phyloP scores from a whole-genome alignment of 805 yeast genomes.

The Candida stauntonica region DNA sequence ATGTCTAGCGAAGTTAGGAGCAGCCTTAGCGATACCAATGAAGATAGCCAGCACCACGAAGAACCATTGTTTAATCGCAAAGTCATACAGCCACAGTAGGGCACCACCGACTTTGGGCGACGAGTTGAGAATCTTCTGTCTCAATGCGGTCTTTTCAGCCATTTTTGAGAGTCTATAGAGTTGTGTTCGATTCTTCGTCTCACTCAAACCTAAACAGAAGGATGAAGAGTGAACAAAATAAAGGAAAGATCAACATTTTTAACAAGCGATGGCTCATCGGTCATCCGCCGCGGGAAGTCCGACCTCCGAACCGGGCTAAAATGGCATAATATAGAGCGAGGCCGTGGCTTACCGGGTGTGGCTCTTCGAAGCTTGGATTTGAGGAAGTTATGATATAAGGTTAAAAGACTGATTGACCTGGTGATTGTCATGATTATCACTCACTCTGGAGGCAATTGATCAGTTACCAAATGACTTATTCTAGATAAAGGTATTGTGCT shows the following conservation, averaged over 20 bases:
- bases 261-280: not conserved
- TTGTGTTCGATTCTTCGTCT: too few species aligned
- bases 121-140: not conserved
- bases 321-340: too few species aligned
- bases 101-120: conserved; percentile 7
- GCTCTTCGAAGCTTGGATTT: too few species aligned
- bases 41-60: conserved; percentile 66
- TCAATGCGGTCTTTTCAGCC: conserved; percentile 1
- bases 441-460: too few species aligned
- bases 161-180: not conserved
- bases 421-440: too few species aligned
- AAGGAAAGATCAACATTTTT: not conserved
- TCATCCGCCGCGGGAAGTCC: not conserved
- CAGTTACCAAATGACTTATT: too few species aligned
- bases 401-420: too few species aligned
- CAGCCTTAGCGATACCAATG: conserved; percentile 69
- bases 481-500: too few species aligned
- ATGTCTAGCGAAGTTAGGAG: conserved; percentile 78
- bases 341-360: too few species aligned
- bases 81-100: conserved; percentile 13
- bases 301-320: too few species aligned
- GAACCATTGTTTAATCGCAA: conserved; percentile 59
- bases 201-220: too few species aligned
- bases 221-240: not conserved
- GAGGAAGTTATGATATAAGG: too few species aligned